These are phyloP conservation scores for Phytopythium boreale DNA, from an alignment of 352 stramenopile species.

Conservation along the genomic window DNA sequence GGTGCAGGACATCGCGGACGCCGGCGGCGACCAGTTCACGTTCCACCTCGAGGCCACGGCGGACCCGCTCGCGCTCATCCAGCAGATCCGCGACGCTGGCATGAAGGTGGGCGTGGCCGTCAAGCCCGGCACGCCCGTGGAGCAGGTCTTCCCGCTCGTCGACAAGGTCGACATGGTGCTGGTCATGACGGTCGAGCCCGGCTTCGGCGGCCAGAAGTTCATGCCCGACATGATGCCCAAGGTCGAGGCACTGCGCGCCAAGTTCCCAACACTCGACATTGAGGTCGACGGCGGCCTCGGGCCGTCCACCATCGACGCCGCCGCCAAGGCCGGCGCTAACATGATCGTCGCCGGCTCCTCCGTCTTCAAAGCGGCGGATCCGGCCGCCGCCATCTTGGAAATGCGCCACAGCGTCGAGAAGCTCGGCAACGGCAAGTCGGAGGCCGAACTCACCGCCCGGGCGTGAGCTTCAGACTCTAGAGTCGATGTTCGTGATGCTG, in stretches of 20 bases:
- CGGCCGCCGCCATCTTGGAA: slow-evolving; percentile 65
- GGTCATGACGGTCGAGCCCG: slow-evolving; percentile 98
- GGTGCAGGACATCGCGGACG: slow-evolving; percentile 94
- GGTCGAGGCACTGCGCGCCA: slow-evolving; percentile 83
- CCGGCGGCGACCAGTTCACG: slow-evolving; percentile 94
- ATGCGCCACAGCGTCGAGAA: slow-evolving; percentile 85
- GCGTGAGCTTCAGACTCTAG: background rate
- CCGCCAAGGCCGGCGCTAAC: slow-evolving; percentile 94
- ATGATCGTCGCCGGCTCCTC: slow-evolving; percentile 96
- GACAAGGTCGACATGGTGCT: slow-evolving; percentile 94
- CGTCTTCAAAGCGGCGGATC: slow-evolving; percentile 87
- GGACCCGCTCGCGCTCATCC: slow-evolving; percentile 70
- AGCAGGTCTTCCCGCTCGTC: slow-evolving; percentile 81
- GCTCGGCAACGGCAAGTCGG: slow-evolving; percentile 70
- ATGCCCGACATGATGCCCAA: slow-evolving; percentile 97
- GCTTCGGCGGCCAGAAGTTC: slow-evolving; percentile 97
- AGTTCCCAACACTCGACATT: slow-evolving; percentile 95
- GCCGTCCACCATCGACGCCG: slow-evolving; percentile 92
- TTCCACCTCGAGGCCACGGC: slow-evolving; percentile 94
- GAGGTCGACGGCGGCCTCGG: slow-evolving; percentile 96
- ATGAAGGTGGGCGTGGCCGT: slow-evolving; percentile 97
- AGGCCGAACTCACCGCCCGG: slow-evolving; percentile 41
- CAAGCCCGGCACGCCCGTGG: slow-evolving; percentile 92
- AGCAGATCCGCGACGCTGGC: slow-evolving; percentile 77
- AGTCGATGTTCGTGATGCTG: too few species aligned